These are phyloP conservation scores for Corchorus capsularis DNA, from an alignment of 345 rosid genomes.

Conservation along the genomic window DNA sequence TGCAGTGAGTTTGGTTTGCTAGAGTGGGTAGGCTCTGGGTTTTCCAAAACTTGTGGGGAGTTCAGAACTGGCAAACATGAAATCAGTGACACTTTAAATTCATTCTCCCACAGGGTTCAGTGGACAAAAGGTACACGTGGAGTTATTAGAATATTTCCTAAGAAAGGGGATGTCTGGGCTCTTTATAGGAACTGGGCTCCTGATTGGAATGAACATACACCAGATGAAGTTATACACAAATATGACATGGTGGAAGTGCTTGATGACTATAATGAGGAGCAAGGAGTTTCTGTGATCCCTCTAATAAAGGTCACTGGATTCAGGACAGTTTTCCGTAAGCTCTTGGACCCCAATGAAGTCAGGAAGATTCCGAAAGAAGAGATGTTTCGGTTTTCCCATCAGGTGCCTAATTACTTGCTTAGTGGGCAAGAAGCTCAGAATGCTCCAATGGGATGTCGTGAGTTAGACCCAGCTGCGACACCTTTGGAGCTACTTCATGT, in stretches of 20 bases:
- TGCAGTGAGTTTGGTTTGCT: slow-evolving; percentile 58
- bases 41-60: slow-evolving; percentile 84
- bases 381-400: slow-evolving; percentile 95
- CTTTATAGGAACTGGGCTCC: slow-evolving; percentile 83
- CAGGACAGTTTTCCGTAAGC: slow-evolving; percentile 61
- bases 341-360: slow-evolving; percentile 42
- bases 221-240: slow-evolving; percentile 65
- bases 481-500: slow-evolving; percentile 65
- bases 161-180: slow-evolving; percentile 90
- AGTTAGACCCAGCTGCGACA: slow-evolving; percentile 94
- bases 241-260: slow-evolving; percentile 95
- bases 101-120: slow-evolving; percentile 82
- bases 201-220: slow-evolving; percentile 72
- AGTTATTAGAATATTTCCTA: slow-evolving; percentile 65
- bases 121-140: slow-evolving; percentile 77
- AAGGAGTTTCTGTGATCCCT: slow-evolving; percentile 55
- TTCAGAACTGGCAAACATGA: slow-evolving; percentile 69
- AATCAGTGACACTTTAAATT: slow-evolving; percentile 50
- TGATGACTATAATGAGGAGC: slow-evolving; percentile 62
- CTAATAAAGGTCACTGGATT: slow-evolving; percentile 78
- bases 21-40: slow-evolving; percentile 85
- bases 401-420: slow-evolving; percentile 75
- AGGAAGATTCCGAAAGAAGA: slow-evolving; percentile 61
- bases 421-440: slow-evolving; percentile 75
- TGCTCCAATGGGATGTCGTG: slow-evolving; percentile 67